Evolutionary conservation across 352 stramenopile genomes (phyloP).

Genomic region (Phytophthora kernoviae): DNA sequence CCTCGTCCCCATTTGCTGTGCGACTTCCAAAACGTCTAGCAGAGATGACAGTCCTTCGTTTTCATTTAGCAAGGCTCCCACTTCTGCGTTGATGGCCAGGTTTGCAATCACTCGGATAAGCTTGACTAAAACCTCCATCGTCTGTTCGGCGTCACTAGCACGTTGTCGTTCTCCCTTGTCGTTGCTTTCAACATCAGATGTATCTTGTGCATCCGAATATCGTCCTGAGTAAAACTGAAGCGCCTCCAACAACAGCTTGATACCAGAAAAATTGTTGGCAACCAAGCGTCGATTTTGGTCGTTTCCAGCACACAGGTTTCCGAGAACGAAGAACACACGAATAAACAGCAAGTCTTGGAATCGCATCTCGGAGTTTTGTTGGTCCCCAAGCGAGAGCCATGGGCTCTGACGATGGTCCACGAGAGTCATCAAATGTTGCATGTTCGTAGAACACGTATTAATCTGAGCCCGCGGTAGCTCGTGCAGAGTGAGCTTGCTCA

Average conservation of each 20-base stretch:
- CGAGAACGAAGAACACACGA: constrained; percentile 82
- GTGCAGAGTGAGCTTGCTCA: constrained; percentile 85
- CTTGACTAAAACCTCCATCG: constrained; percentile 81
- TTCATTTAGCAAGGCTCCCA: constrained; percentile 51
- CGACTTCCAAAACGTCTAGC: constrained; percentile 48
- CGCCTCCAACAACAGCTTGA: constrained; percentile 42
- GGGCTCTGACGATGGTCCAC: constrained; percentile 46
- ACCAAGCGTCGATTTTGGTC: constrained; percentile 72
- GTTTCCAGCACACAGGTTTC: constrained; percentile 88
- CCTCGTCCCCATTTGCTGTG: constrained; percentile 56
- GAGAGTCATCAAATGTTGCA: constrained; percentile 55
- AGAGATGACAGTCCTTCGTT: constrained; percentile 38
- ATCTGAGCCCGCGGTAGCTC: constrained; percentile 72
- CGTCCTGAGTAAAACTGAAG: constrained; percentile 49
- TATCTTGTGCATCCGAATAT: constrained; percentile 31
- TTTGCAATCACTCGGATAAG: constrained; percentile 84
- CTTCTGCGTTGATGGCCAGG: constrained; percentile 75
- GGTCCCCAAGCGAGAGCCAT: constrained; percentile 38
- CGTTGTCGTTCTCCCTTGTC: constrained; percentile 16
- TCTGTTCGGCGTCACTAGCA: constrained; percentile 18
- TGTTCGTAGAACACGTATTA: constrained; percentile 47
- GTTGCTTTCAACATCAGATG: neutral
- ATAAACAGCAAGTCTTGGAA: constrained; percentile 69
- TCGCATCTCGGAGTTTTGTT: constrained; percentile 40
- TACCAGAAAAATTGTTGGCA: constrained; percentile 31